A percentile compares a stretch with the other conserved stretches of the same genome.
Evolutionary conservation across 805 yeast species (phyloP).

Genomic region (Suhomyces sp.): DNA sequence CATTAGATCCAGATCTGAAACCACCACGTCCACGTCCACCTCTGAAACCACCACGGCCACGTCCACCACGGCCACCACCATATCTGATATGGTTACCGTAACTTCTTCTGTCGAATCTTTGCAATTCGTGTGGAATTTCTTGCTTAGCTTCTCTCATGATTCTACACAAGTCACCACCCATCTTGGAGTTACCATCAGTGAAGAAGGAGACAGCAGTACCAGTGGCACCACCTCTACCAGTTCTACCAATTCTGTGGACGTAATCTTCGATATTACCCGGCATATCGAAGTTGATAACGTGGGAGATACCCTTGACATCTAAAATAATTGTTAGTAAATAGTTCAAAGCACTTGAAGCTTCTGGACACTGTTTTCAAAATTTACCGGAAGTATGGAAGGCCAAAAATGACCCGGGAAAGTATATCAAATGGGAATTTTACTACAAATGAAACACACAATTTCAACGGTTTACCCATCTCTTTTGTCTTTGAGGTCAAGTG

Average conservation of each 20-base stretch:
- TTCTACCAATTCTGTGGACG: slow-evolving; percentile 98
- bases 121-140: slow-evolving; percentile 75
- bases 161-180: slow-evolving; percentile 86
- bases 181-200: slow-evolving; percentile 80
- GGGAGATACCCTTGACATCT: slow-evolving; percentile 98
- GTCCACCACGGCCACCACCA: slow-evolving; percentile 57
- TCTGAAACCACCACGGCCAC: slow-evolving; percentile 53
- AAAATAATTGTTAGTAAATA: slow-evolving; percentile 33
- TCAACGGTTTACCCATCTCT: no score
- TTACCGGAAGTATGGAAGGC: no score
- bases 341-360: no score
- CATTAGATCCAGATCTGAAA: slow-evolving; percentile 45
- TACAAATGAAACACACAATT: slow-evolving; percentile 5
- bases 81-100: slow-evolving; percentile 59
- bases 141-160: slow-evolving; percentile 96
- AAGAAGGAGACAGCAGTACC: slow-evolving; percentile 96
- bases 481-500: no score
- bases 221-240: slow-evolving; percentile 96
- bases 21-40: slow-evolving; percentile 54
- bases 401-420: no score
- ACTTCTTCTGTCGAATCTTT: slow-evolving; percentile 62
- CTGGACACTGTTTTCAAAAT: no score
- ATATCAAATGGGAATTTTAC: no score
- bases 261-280: slow-evolving; percentile 98
- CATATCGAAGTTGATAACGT: slow-evolving; percentile 93